Conservation (phyloP, 1,284 basidiomycete genomes). For the Polyporus tsugae region DNA sequence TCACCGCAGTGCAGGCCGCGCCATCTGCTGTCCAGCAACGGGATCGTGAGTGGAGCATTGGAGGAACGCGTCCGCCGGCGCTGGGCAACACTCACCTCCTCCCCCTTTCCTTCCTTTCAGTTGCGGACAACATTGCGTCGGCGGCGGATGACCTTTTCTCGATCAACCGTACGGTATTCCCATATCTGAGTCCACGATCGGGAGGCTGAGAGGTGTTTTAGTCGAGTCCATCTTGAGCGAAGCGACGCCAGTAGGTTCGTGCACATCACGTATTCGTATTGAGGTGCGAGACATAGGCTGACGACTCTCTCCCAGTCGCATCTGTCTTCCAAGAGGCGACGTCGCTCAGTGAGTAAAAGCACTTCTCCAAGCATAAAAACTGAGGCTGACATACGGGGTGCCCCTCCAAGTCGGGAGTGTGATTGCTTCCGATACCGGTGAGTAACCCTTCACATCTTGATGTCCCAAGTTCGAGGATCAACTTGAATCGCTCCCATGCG, state of each 20-base stretch:
- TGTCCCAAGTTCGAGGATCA: background rate
- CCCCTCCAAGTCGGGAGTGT: background rate
- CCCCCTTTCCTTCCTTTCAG: background rate
- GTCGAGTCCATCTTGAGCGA: conserved; percentile 10
- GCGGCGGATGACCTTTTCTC: conserved; percentile 1
- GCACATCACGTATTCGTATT: background rate
- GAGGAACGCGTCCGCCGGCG: too few relatives aligned
- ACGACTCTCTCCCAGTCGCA: background rate
- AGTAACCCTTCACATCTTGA: background rate
- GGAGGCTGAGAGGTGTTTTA: background rate
- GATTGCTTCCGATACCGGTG: conserved; percentile 1
- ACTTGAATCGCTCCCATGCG: background rate
- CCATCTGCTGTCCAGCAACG: background rate
- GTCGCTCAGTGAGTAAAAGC: background rate
- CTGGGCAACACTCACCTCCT: background rate
- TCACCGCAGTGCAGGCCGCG: background rate
- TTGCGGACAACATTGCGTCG: background rate
- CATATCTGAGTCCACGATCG: background rate
- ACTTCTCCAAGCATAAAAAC: background rate
- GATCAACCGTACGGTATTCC: background rate
- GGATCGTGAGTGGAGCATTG: conserved; percentile 1
- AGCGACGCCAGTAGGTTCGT: conserved; percentile 11
- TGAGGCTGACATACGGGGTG: background rate
- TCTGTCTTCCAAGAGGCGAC: conserved; percentile 13
- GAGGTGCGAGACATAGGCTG: background rate